Percentiles rank a stretch among this genome's conserved stretches.
phyloP scores from a whole-genome alignment of 2,329 filamentous ascomycete species.

The Cordyceps cateniannulata region DNA sequence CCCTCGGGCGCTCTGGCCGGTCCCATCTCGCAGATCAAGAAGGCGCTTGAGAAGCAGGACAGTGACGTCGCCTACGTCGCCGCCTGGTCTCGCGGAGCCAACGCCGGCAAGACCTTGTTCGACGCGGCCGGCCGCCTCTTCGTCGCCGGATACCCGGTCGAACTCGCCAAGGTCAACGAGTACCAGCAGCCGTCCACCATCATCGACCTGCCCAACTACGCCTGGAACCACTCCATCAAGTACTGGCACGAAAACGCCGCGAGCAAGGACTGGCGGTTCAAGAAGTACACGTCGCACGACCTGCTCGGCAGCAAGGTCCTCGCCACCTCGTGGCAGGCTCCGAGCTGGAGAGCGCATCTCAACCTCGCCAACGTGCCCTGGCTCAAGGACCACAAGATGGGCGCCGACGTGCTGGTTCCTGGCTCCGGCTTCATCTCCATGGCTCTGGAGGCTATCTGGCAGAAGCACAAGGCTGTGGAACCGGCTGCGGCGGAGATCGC shows the following conservation, averaged over 20 bases:
- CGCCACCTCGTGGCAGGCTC: conserved; percentile 26
- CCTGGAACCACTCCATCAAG: conserved; percentile 19
- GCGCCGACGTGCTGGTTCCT: conserved; percentile 34
- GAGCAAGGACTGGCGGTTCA: conserved; percentile 19
- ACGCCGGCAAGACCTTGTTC: neutral
- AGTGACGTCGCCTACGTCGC: neutral
- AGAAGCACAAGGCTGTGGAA: conserved; percentile 11
- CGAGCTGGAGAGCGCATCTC: conserved; percentile 34
- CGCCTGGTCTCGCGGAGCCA: neutral
- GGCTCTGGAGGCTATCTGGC: conserved; percentile 32
- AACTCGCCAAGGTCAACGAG: conserved; percentile 12
- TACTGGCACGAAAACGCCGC: conserved; percentile 20
- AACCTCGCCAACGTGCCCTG: conserved; percentile 33
- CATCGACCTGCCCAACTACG: conserved; percentile 20
- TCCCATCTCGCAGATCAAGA: conserved; percentile 9
- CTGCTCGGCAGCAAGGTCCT: conserved; percentile 22
- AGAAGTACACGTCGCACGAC: conserved; percentile 21
- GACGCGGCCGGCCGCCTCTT: conserved; percentile 1
- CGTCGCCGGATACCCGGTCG: neutral
- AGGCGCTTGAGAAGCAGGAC: conserved; percentile 1
- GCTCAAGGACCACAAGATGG: conserved; percentile 37
- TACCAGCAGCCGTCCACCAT: conserved; percentile 8
- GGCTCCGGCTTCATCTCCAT: conserved; percentile 36
- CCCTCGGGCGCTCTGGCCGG: conserved; percentile 2
- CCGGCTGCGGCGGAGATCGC: neutral